Percentiles rank a stretch among this genome's conserved stretches.
Evolutionary conservation across 2,329 filamentous ascomycete species (phyloP).

Genomic region (Calonectria pteridis): DNA sequence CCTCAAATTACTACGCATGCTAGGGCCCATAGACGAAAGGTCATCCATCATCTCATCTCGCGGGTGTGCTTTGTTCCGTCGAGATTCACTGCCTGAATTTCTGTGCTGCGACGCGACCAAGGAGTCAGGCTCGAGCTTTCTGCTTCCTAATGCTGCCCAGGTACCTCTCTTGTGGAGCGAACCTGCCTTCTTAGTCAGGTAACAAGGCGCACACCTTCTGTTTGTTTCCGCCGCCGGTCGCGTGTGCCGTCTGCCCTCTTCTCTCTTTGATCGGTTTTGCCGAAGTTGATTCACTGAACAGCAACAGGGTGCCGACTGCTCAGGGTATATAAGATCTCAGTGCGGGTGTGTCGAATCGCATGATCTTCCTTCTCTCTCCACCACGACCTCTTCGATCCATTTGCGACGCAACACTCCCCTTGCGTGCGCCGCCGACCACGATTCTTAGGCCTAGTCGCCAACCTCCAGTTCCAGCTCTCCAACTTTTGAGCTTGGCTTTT

Average conservation of each 20-base stretch:
- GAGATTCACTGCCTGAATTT: constrained; percentile 37
- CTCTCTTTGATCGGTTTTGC: constrained; percentile 28
- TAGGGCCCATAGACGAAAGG: constrained; percentile 29
- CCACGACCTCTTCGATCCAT: constrained; percentile 25
- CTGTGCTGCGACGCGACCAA: constrained; percentile 26
- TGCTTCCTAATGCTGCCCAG: constrained; percentile 12
- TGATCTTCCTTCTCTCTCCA: constrained; percentile 30
- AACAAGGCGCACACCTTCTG: constrained; percentile 20
- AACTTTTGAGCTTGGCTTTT: not conserved
- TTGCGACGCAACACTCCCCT: constrained; percentile 23
- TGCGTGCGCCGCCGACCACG: constrained; percentile 1
- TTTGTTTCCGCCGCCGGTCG: constrained; percentile 25
- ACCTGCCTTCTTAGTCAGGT: constrained; percentile 31
- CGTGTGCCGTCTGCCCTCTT: constrained; percentile 16
- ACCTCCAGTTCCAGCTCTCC: not conserved
- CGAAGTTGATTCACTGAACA: constrained; percentile 25
- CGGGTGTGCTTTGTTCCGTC: constrained; percentile 38
- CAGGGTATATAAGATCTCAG: constrained; percentile 43
- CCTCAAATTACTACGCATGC: constrained; percentile 44
- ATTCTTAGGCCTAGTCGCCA: not conserved
- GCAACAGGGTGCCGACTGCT: constrained; percentile 6
- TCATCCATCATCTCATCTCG: constrained; percentile 38
- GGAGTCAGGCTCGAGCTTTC: constrained; percentile 28
- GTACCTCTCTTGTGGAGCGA: constrained; percentile 34
- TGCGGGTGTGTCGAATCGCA: constrained; percentile 32